Evolutionary conservation across 805 yeast species (phyloP).

Genomic region (Myxozyma sirexii): DNA sequence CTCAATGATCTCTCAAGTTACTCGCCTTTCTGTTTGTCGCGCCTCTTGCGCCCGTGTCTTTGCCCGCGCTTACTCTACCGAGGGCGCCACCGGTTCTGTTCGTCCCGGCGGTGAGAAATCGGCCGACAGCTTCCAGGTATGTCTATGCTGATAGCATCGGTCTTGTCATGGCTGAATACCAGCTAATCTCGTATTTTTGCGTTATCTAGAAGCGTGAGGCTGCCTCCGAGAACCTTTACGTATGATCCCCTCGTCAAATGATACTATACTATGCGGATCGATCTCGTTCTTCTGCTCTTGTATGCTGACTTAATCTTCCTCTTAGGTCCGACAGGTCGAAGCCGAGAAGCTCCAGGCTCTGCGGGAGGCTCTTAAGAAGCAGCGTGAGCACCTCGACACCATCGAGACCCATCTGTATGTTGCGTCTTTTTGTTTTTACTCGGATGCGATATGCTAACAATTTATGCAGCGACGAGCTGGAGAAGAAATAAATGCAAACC

Average conservation of each 20-base stretch:
- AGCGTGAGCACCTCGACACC: constrained; percentile 41
- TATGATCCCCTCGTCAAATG: background rate
- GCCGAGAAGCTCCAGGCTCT: constrained; percentile 79
- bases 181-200: background rate
- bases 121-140: constrained; percentile 53
- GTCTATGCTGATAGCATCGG: too few species aligned
- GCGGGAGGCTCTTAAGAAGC: constrained; percentile 75
- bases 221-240: constrained; percentile 75
- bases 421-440: background rate
- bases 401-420: constrained; percentile 37
- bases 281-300: background rate
- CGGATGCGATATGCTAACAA: background rate
- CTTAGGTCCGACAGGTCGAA: constrained; percentile 74
- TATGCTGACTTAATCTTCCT: background rate
- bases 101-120: constrained; percentile 59
- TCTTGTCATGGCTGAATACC: too few species aligned
- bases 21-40: constrained; percentile 33
- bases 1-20: constrained; percentile 24
- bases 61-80: constrained; percentile 51
- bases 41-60: constrained; percentile 26
- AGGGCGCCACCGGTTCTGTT: constrained; percentile 64
- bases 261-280: background rate
- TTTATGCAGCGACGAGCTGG: constrained; percentile 23
- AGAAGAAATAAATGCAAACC: constrained; percentile 25
- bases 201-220: constrained; percentile 74